Evolutionary conservation across 1,284 basidiomycete species (phyloP), one percentile per base, ranked within the genome.

Genomic region (Puccinia novopanici): DNA sequence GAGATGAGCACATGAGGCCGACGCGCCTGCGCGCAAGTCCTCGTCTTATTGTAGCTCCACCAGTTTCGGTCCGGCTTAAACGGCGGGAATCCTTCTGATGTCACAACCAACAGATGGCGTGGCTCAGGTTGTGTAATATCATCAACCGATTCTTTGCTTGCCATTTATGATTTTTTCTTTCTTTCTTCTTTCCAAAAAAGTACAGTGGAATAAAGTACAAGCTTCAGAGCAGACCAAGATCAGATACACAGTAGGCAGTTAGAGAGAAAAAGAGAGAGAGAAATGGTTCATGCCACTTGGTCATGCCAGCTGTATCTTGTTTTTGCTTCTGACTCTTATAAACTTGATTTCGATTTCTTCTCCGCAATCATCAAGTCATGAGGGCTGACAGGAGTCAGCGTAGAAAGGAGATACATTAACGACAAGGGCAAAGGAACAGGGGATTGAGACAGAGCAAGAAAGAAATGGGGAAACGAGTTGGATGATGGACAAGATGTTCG

Each of bases 371-470:
- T 30, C 57, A 13, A 30, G 8, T 24, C 24, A 34, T 30, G 8
- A 24, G 27, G 57, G 34, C 57, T 59, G 10, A 22, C 50, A 54
- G 6, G 50, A 22, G n/a, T 19, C 50, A 54, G 30, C 22, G 15
- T 3, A 27, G 34, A 19, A 48, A 48, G 37, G 24, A 48, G 15
- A 19, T 48, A 67, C 63, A 67, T 67, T 67, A 67, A 67, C 63
- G 63, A 67, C n/a, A 40, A 67, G 63, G 19, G 8, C 13, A n/a
- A 48, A 67, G 34, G 37, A 42, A 63, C 22, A 37, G 27, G 9
- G 27, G 22, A 67, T 40, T 67, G 40, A 48, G 17, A 67, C 50
- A 67, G n/a, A 15, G 19, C 63, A 67, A 67, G 63, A 67, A 67
- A 19, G n/a, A 17, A 40, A 19, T 40, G 19, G 30, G 61, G 37